phyloP scores from a whole-genome alignment of 768 basidiomycete species.

The Austroboletus eburneus region DNA sequence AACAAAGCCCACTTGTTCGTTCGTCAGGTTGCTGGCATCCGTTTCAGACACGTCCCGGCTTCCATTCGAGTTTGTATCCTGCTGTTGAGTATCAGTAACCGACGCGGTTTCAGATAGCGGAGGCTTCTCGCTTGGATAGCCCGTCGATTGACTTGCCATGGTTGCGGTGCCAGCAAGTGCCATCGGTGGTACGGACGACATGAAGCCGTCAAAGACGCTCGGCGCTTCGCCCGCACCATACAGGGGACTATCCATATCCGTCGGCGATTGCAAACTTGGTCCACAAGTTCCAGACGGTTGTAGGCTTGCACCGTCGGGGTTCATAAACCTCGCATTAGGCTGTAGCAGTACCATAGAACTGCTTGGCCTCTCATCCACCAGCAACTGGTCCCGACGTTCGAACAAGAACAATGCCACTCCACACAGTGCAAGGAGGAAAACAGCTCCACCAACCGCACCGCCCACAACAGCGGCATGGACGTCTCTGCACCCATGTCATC shows the following conservation, averaged over 20 bases:
- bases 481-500: slow-evolving; percentile 10
- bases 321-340: slow-evolving; percentile 5
- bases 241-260: slow-evolving; percentile 6
- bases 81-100: background rate
- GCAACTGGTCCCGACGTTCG: slow-evolving; percentile 9
- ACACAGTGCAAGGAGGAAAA: slow-evolving; percentile 14
- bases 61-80: background rate
- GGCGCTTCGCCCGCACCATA: background rate
- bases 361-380: background rate
- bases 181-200: slow-evolving; percentile 1
- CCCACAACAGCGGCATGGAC: slow-evolving; percentile 17
- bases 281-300: slow-evolving; percentile 8
- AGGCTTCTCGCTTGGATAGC: slow-evolving; percentile 16
- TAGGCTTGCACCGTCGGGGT: background rate
- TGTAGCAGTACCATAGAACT: too few species aligned
- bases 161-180: background rate
- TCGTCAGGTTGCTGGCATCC: slow-evolving; percentile 9
- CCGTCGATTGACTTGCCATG: background rate
- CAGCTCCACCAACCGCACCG: slow-evolving; percentile 14
- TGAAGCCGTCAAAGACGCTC: slow-evolving; percentile 1
- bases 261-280: slow-evolving; percentile 10
- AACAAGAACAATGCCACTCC: slow-evolving; percentile 8
- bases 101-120: background rate
- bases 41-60: background rate
- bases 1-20: slow-evolving; percentile 25